Conservation (phyloP, 495 filamentous ascomycete genomes). For the Penicillium herquei region DNA sequence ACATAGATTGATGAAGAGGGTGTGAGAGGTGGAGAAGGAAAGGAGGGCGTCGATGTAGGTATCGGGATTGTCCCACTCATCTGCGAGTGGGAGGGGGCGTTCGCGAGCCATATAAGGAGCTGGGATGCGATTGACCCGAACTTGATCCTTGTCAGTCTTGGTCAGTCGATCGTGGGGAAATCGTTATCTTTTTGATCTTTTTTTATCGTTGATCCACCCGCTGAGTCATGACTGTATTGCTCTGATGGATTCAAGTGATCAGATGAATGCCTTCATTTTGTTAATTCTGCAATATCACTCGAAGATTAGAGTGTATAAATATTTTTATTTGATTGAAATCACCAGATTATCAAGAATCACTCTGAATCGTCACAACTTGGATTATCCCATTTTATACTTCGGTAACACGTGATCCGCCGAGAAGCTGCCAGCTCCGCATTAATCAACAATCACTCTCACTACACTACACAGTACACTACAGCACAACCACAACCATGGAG, state of each 20-base stretch:
- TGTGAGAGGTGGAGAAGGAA: conserved; percentile 67
- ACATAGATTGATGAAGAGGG: conserved; percentile 82
- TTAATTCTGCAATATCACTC: no score
- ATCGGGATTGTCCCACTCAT: conserved; percentile 58
- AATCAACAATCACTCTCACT: background rate
- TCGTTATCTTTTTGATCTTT: conserved; percentile 11
- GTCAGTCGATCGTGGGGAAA: conserved; percentile 15
- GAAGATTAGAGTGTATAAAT: no score
- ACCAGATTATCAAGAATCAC: no score
- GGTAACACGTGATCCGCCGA: conserved; percentile 16
- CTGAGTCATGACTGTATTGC: conserved; percentile 12
- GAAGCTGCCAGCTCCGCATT: conserved; percentile 4
- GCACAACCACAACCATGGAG: conserved; percentile 46
- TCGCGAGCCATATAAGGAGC: conserved; percentile 16
- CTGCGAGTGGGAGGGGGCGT: conserved; percentile 55
- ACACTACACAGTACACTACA: background rate
- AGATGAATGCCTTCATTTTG: no score
- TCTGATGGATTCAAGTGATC: background rate
- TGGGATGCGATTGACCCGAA: background rate
- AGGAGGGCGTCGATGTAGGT: conserved; percentile 78
- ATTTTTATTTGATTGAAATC: no score
- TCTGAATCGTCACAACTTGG: no score
- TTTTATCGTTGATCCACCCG: conserved; percentile 14
- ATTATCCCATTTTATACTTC: background rate
- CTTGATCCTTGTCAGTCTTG: background rate